Conservation (phyloP, 331 rosid species). For the Acacia concinna region DNA sequence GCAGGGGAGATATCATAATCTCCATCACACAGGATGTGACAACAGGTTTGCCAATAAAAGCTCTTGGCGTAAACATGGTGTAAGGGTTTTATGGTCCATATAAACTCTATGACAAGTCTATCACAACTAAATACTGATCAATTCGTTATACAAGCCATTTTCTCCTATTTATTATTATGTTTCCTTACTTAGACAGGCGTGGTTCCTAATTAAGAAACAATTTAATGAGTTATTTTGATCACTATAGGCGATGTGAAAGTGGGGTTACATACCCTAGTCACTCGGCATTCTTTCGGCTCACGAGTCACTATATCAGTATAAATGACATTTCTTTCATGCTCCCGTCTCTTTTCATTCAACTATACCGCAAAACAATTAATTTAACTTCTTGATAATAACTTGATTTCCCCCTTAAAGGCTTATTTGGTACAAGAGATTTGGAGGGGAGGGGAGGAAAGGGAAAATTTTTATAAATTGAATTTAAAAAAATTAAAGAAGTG, state of each 20-base stretch:
- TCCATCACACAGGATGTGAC: constrained; percentile 21
- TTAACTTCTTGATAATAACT: not conserved
- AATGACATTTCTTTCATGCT: not conserved
- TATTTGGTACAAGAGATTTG: no score
- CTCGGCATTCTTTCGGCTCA: not conserved
- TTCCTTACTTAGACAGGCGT: not conserved
- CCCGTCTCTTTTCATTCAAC: not conserved
- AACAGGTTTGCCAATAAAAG: not conserved
- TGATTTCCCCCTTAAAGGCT: no score
- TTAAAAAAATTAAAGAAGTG: no score
- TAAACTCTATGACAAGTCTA: constrained; percentile 29
- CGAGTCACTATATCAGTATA: not conserved
- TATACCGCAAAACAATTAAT: not conserved
- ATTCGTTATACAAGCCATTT: not conserved
- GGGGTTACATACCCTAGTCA: not conserved
- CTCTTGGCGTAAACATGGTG: constrained; percentile 20
- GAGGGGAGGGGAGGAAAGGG: no score
- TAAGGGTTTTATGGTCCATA: constrained; percentile 21
- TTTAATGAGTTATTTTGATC: not conserved
- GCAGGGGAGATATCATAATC: not conserved
- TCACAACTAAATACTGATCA: constrained; percentile 1
- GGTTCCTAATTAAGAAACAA: not conserved
- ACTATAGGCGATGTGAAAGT: not conserved
- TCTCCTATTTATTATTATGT: not conserved
- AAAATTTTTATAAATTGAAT: no score